phyloP scores from a whole-genome alignment of 306 rosid species.

The Purshia tridentata region DNA sequence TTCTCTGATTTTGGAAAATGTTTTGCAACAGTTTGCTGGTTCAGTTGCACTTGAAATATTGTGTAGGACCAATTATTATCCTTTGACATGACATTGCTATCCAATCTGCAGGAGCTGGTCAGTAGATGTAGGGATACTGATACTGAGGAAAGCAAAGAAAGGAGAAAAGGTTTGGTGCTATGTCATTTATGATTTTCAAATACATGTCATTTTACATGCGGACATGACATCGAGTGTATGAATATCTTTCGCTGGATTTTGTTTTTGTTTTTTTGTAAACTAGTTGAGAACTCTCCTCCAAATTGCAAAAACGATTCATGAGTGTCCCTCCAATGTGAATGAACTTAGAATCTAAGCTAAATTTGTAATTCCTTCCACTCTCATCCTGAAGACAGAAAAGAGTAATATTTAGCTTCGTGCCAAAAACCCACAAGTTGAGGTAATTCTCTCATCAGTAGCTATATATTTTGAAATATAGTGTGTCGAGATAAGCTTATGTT shows the following conservation, averaged over 20 bases:
- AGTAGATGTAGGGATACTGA: constrained; percentile 60
- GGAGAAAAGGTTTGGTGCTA: constrained; percentile 52
- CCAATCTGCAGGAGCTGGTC: constrained; percentile 66
- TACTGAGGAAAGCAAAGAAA: constrained; percentile 49
- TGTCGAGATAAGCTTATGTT: constrained; percentile 14
- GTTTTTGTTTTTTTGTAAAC: not conserved
- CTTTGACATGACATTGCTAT: no score
- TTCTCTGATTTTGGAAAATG: no score
- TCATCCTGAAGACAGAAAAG: constrained; percentile 52
- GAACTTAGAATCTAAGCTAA: no score
- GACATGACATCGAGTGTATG: not conserved
- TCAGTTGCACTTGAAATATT: no score
- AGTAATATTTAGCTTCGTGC: constrained; percentile 64
- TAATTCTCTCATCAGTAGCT: constrained; percentile 31
- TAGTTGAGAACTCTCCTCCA: no score
- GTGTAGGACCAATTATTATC: no score
- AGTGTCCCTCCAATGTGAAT: no score
- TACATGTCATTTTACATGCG: not conserved
- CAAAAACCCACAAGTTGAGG: constrained; percentile 64
- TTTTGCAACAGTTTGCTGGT: no score
- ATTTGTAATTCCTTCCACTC: not conserved
- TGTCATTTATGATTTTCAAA: constrained; percentile 4
- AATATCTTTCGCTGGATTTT: not conserved
- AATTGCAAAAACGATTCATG: no score
- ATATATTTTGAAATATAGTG: constrained; percentile 16